Evolutionary conservation across 148 eudicot species (phyloP).

Genomic region (Chenopodium quinoa): DNA sequence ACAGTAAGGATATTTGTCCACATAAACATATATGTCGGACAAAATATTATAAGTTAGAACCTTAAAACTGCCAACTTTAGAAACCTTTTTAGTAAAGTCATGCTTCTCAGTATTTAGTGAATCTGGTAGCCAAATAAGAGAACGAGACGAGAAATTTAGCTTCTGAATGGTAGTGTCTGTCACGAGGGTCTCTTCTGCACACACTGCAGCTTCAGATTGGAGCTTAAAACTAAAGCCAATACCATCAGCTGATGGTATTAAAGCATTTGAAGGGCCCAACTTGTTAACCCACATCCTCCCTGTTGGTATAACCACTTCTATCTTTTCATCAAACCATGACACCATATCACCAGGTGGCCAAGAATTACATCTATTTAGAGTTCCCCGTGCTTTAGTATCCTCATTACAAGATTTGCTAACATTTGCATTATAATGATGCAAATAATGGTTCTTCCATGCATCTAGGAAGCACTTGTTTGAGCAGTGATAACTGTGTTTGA

Average conservation of each 20-base stretch:
- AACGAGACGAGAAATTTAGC: conserved; percentile 18
- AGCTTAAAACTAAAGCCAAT: conserved; percentile 71
- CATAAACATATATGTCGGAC: conserved; percentile 51
- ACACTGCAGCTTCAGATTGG: conserved; percentile 35
- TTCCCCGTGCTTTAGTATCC: conserved; percentile 30
- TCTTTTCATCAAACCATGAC: conserved; percentile 34
- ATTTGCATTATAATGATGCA: conserved; percentile 54
- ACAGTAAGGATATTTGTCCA: conserved; percentile 61
- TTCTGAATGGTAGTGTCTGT: conserved; percentile 48
- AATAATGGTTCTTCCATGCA: conserved; percentile 66
- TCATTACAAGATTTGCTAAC: conserved; percentile 30
- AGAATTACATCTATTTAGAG: conserved; percentile 44
- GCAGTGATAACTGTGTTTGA: conserved; percentile 61
- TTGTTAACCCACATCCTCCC: conserved; percentile 35
- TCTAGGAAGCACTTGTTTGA: conserved; percentile 61
- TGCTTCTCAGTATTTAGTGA: conserved; percentile 9
- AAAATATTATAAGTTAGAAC: conserved; percentile 81
- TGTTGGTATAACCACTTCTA: conserved; percentile 29
- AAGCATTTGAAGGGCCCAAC: conserved; percentile 46
- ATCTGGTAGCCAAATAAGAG: conserved; percentile 20
- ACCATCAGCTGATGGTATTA: conserved; percentile 69
- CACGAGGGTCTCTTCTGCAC: conserved; percentile 24
- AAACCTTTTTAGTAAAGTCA: conserved; percentile 6
- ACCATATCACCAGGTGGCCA: conserved; percentile 34
- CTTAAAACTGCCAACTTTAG: conserved; percentile 53